Base-by-base conservation (phyloP, 2,329 filamentous ascomycete genomes). In the Fusarium hostae region DNA sequence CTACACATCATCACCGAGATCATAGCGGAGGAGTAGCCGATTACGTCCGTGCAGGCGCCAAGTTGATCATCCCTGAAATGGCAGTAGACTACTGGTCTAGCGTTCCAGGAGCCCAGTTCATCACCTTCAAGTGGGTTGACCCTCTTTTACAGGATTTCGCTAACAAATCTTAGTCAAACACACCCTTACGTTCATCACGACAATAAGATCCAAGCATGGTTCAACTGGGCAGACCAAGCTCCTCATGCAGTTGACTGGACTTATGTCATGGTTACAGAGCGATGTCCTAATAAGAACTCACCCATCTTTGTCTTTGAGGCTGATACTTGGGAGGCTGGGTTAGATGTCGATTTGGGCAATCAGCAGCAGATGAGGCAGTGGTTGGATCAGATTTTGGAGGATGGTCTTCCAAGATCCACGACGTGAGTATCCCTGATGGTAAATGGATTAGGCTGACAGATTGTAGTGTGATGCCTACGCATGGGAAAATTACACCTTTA, bases 1-100 rank as follows among this genome's bases (percentile, higher is more conserved):
- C 70, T 9, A 56, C 70, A 3, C 71, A 73, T n/a, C 71, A 73
- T 20, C 66, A 73, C 4, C 39, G 67, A 5, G 70, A 69, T 20
- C 71, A 73, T 32, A 59, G 37, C 3, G 70, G 63, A 8, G 71
- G 60, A 3, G 55, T 57, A 4, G 50, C 26, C 1, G 48, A 66
- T 3, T 73, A 69, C 9, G 58, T 66, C 13, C 55, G 43, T 20
- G 35, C 50, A 5, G 67, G 58, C 0, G 55, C 58, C 4, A 73
- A 52, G 18, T 30, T 71, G 1, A 69, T 66, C 1, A 50, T 73
- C 1, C 63, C 67, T 1, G 57, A 71, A 5, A 35, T 71, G 6
- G 65, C 67, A 9, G 24, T 39, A 0, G 41, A 63, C 12, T 69
- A 73, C 37, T 73, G 70, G 57, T 73, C 63, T 0, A 63, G 44